Base-by-base conservation (phyloP, 345 rosid genomes). In the Pseudoturritis turrita region DNA sequence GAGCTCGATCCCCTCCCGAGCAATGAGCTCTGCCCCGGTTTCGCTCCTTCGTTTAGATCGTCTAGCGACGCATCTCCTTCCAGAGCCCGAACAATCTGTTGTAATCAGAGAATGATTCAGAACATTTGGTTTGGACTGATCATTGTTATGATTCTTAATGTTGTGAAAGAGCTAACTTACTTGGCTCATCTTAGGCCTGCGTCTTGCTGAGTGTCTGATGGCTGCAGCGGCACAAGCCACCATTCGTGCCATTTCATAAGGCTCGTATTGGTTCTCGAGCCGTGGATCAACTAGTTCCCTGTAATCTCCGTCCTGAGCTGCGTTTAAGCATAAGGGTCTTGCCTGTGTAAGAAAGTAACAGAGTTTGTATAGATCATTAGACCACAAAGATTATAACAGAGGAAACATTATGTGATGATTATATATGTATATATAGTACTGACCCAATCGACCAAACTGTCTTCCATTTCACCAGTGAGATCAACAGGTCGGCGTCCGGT, bases 391-490 rank as follows among this genome's bases (percentile, higher is more conserved):
- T 25, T 22, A 12, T 17, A 62, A 25, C 23, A 51, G 21, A 57
- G 7, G 13, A 35, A 17, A 31, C 9, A 54, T 11, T 19, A 22
- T 12, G 35, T 43, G 40, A 66, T 36, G 70, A 44, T 49, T 19
- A 1, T 11, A 61, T 6, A 11, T 14, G 3, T 41, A 9, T 58
- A 31, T 65, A 56, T 13, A 65, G 7, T 45, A 10, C 79, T 4
- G n/a, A 93, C 97, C 97, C 98, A 94, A 47, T 94, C 96, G 0
- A 83, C 96, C 43, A 94, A 80, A 80, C 96, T 85, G 63, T 94
- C 97, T 46, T 91, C 98, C 91, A 87, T 85, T 84, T 86, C 86
- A 10, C 81, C 82, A 5, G 77, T 67, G 7, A 66, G 52, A 68
- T 93, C 92, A 15, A 86, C 80, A 1, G 98, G 98, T 7, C 83